phyloP scores from a whole-genome alignment of 495 filamentous ascomycete genomes.

The Neurospora intermedia region DNA sequence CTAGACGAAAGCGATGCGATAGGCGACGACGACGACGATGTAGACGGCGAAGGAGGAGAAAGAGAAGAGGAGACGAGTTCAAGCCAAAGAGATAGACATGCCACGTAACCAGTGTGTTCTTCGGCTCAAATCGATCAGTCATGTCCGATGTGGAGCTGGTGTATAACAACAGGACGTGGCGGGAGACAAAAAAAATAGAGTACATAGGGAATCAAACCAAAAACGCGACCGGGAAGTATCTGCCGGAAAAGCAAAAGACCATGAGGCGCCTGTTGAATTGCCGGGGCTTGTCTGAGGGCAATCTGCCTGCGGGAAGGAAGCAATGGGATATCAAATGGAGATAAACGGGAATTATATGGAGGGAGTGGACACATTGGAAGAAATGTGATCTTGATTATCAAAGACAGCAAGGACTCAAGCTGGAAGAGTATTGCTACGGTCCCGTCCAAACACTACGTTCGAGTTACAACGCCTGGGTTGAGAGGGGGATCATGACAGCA shows the following conservation, averaged over 20 bases:
- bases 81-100: not conserved
- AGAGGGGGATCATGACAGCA: not conserved
- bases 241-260: not conserved
- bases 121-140: not conserved
- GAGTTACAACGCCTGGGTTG: not conserved
- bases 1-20: constrained; percentile 10
- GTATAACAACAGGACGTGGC: not conserved
- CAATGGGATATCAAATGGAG: not conserved
- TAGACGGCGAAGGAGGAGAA: constrained; percentile 8
- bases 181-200: not conserved
- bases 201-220: not conserved
- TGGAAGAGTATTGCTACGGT: not conserved
- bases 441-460: not conserved
- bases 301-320: not conserved
- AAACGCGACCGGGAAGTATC: not conserved
- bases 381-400: not conserved
- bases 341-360: not conserved
- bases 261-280: not conserved
- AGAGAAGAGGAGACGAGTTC: not conserved
- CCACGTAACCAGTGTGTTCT: not conserved
- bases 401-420: not conserved
- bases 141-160: not conserved
- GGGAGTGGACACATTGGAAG: not conserved
- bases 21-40: constrained; percentile 15
- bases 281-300: not conserved